Evolutionary conservation across 2,329 filamentous ascomycete species (phyloP).

Genomic region (Trichoderma koningiopsis): DNA sequence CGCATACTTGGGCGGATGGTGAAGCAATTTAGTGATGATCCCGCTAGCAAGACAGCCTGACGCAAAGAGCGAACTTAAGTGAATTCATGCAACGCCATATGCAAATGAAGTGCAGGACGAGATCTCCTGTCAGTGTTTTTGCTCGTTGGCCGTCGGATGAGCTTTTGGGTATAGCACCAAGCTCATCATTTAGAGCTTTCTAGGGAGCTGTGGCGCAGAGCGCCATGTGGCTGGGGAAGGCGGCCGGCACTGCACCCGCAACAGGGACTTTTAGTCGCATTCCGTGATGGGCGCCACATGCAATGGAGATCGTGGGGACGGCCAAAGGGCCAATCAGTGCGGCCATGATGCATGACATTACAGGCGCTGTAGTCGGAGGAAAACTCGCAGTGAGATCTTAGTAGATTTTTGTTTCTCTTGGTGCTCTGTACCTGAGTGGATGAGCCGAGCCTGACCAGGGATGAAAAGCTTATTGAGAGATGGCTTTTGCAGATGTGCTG

Average conservation of each 20-base stretch:
- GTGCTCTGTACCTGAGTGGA: neutral
- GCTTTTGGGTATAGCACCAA: neutral
- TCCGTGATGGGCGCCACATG: constrained; percentile 18
- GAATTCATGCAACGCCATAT: neutral
- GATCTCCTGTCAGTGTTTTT: neutral
- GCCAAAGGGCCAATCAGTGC: constrained; percentile 17
- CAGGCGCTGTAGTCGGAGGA: neutral
- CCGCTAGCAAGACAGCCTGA: neutral
- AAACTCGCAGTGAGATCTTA: constrained; percentile 7
- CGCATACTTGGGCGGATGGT: neutral
- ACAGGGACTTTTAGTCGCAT: neutral
- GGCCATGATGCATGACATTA: constrained; percentile 16
- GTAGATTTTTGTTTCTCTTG: neutral
- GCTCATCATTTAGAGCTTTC: neutral
- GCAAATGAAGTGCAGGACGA: neutral
- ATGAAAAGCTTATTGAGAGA: neutral
- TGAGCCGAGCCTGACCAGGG: neutral
- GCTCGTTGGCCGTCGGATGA: neutral
- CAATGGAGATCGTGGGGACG: constrained; percentile 23
- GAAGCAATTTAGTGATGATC: neutral
- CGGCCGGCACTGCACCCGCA: neutral
- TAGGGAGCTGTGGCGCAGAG: neutral
- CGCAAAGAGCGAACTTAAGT: neutral
- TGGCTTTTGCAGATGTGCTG: neutral
- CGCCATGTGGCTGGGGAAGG: constrained; percentile 7